phyloP scores from a whole-genome alignment of 2,329 filamentous ascomycete genomes.

The Exophiala aquamarina region DNA sequence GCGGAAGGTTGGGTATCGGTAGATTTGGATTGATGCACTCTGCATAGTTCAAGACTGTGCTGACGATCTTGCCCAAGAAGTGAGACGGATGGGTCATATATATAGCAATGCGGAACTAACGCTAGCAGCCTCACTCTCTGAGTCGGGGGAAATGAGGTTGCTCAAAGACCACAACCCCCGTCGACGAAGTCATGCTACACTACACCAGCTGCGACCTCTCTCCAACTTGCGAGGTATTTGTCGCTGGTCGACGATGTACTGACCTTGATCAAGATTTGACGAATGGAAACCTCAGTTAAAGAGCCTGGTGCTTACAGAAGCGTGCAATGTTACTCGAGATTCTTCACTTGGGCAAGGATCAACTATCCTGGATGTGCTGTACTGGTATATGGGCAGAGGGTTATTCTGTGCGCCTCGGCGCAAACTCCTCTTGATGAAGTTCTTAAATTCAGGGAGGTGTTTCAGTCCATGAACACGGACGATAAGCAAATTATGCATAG shows the following conservation, averaged over 20 bases:
- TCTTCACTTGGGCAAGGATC: constrained; percentile 9
- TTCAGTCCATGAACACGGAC: too few species aligned
- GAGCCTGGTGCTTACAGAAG: constrained; percentile 21
- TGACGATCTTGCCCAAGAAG: constrained; percentile 24
- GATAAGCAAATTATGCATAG: too few species aligned
- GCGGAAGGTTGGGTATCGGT: constrained; percentile 24
- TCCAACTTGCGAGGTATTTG: background rate
- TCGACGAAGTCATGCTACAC: background rate
- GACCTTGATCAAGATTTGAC: constrained; percentile 5
- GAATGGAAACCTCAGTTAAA: constrained; percentile 3
- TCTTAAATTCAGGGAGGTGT: too few species aligned
- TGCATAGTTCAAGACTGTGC: constrained; percentile 34
- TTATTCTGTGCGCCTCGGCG: background rate
- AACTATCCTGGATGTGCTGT: constrained; percentile 21
- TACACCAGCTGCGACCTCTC: background rate
- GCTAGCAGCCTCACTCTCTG: constrained; percentile 8
- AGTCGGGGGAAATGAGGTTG: background rate
- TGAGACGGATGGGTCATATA: constrained; percentile 16
- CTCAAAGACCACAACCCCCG: background rate
- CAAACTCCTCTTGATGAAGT: background rate
- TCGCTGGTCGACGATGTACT: background rate
- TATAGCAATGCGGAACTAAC: constrained; percentile 15
- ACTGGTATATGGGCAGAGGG: constrained; percentile 9
- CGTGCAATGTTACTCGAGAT: constrained; percentile 11
- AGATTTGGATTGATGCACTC: constrained; percentile 35